phyloP scores from a whole-genome alignment of 768 basidiomycete species.

The Kwoniella bestiolae region DNA sequence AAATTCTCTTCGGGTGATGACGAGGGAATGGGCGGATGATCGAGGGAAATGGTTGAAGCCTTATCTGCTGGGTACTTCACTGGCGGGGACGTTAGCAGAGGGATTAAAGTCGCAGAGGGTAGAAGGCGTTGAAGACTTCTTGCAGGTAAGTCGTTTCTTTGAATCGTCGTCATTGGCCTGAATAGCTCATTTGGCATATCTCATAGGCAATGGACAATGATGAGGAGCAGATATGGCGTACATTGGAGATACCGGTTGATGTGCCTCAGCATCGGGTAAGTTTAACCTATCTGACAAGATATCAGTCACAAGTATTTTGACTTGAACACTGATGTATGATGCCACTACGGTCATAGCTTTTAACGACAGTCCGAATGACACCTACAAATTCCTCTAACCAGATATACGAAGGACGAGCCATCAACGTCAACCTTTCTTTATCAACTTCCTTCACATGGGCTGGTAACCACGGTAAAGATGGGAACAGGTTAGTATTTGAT shows the following conservation, averaged over 20 bases:
- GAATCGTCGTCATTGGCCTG: too few relatives aligned
- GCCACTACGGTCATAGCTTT: conserved; percentile 54
- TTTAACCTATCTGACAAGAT: conserved; percentile 13
- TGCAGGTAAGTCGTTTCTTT: conserved; percentile 58
- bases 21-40: not conserved
- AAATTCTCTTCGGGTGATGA: not conserved
- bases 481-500: conserved; percentile 69
- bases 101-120: conserved; percentile 50
- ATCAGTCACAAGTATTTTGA: not conserved
- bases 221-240: conserved; percentile 64
- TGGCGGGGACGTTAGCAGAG: conserved; percentile 15
- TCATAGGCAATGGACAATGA: conserved; percentile 28
- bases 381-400: conserved; percentile 59
- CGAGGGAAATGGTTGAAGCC: conserved; percentile 21
- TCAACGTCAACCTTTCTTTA: conserved; percentile 71
- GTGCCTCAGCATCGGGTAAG: conserved; percentile 78
- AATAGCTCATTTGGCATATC: conserved; percentile 6
- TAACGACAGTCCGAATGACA: conserved; percentile 58
- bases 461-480: conserved; percentile 55
- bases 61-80: conserved; percentile 16
- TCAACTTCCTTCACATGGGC: conserved; percentile 77
- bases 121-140: conserved; percentile 45
- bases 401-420: conserved; percentile 81
- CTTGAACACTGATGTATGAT: conserved; percentile 40
- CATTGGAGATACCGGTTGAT: conserved; percentile 81